Base-by-base conservation (phyloP, 345 rosid species). In the Brassica nigra region DNA sequence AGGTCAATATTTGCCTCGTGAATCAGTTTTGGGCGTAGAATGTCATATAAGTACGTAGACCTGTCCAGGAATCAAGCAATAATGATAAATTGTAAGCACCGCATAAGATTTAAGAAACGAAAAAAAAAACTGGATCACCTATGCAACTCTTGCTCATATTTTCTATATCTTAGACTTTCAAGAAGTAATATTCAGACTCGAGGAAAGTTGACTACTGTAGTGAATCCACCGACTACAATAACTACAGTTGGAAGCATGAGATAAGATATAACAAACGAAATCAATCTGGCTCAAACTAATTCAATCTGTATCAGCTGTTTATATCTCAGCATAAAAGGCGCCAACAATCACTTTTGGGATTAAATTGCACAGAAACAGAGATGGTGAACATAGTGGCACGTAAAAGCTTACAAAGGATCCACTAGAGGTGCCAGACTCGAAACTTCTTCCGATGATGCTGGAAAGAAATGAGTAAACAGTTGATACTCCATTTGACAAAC, bases 401-500 rank as follows among this genome's bases (percentile, higher is more conserved):
- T 2, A 39, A 66, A 66, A 76, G 79, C 98, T 92, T 84, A 94
- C 97, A 95, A 70, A 44, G 99, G 97, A 89, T 95, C 97, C 78
- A 92, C 83, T 79, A 95, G 68, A 81, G 98, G 96, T 77, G 98
- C 93, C 90, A 93, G 89, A 84, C 92, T 88, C 66, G 98, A 92
- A 79, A 87, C 81, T 78, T 95, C 98, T 77, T 89, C 98, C 0
- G 91, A 92, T 52, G 98, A 89, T 73, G 95, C 88, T 70, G 99
- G 98, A 79, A 92, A 95, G 80, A 95, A 95, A 84, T 95, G 97
- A 83, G 84, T 89, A 87, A 95, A 95, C 73, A 95, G 92, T 79
- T 95, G 98, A 79, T 95, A 90, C 88, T 95, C 99, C 70, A 91
- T 91, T 71, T 93, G 99, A 85, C 99, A 95, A 78, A 89, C 98